Evolutionary conservation across 2,329 filamentous ascomycete genomes (phyloP), one percentile per base, ranked within the genome.

Genomic region (Fusarium sp.): DNA sequence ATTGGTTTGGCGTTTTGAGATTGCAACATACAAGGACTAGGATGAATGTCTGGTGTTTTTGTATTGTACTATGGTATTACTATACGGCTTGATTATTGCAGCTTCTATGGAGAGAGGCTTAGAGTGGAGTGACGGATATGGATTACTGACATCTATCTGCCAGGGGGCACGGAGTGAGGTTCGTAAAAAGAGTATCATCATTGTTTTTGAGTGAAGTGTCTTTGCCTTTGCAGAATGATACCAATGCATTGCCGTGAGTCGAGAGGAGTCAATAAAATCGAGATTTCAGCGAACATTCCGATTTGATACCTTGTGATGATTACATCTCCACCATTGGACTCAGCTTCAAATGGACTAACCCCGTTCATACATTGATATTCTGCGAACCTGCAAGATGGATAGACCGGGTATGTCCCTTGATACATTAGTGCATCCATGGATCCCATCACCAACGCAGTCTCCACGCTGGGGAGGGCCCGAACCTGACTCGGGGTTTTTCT

Each of bases 1-100:
- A 75, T 63, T 63, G 49, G 56, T 54, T 67, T 67, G 76, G 76
- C 70, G 76, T 77, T 76, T 66, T 59, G 71, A 74, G 31, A 57
- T 74, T 57, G 35, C 48, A 63, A 52, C 67, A 74, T 72, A 63
- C 70, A 52, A 62, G 71, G 71, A 59, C 70, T 57, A 57, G 72
- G 72, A 59, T 70, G 42, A 58, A 72, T 62, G 59, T 65, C 44
- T 73, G 72, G 63, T 71, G 61, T 72, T 74, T 67, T 70, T 70
- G 67, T 70, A 56, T 72, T 74, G 51, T 72, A 74, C 49, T 48
- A 63, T 42, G 73, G 66, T 75, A 73, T 74, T 69, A 57, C 47
- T 69, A 66, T 36, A 72, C 28, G 60, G 62, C 63, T 62, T 52
- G 63, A 69, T 55, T 49, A 65, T 42, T 52, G 52, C 55, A 63